A percentile compares a stretch with the other conserved stretches of the same genome.
phyloP scores from a whole-genome alignment of 2,329 filamentous ascomycete genomes.

The Diaporthe longicolla region DNA sequence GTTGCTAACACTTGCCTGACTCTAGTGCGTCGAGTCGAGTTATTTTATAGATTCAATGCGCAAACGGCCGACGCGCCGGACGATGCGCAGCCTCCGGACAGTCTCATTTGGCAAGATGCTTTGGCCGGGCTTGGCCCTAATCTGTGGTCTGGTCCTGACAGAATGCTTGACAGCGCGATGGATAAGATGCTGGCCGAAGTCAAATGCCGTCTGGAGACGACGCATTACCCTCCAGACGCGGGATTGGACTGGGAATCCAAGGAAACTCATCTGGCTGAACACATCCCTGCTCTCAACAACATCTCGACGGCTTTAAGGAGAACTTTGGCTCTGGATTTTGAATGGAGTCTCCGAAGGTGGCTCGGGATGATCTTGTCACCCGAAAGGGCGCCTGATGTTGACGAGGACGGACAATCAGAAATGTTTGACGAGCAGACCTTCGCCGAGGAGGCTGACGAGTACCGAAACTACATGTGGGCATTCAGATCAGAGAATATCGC shows the following conservation, averaged over 20 bases:
- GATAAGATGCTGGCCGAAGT: constrained; percentile 9
- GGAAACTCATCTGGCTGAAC: constrained; percentile 19
- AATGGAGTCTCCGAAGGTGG: not conserved
- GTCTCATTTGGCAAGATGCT: not conserved
- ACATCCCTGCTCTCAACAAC: constrained; percentile 12
- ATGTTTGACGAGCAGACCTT: not conserved
- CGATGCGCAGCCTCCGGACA: not conserved
- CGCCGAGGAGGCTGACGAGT: not conserved
- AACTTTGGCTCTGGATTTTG: not conserved
- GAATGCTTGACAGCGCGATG: fast-evolving
- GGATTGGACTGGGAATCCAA: not conserved
- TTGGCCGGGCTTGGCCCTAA: not conserved
- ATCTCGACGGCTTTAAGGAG: not conserved
- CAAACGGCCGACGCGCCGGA: fast-evolving
- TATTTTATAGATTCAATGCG: too few relatives aligned
- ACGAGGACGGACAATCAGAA: not conserved
- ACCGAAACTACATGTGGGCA: fast-evolving
- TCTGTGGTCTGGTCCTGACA: not conserved
- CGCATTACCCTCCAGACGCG: not conserved
- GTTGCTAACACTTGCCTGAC: not conserved
- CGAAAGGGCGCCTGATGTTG: not conserved
- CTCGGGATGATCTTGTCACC: not conserved
- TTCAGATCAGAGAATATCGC: not conserved
- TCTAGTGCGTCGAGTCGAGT: not conserved
- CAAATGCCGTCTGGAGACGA: not conserved